phyloP scores from a whole-genome alignment of 257 asterid species.

The Solanum chiquidenum region DNA sequence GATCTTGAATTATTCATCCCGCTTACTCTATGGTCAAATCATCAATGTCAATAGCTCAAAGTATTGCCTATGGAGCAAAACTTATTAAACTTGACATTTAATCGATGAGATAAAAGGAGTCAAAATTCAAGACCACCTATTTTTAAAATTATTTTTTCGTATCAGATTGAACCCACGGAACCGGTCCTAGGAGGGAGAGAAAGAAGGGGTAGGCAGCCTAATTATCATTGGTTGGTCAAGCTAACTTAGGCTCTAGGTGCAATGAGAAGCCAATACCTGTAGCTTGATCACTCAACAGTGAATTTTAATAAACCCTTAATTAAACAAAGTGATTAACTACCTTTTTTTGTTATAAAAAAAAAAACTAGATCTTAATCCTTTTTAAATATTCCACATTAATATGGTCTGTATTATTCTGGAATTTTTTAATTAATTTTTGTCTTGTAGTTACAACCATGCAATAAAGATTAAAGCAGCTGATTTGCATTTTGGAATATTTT shows the following conservation, averaged over 20 bases:
- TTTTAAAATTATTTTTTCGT: not conserved
- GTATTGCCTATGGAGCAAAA: not conserved
- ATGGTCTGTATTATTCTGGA: not conserved
- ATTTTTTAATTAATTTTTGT: not conserved
- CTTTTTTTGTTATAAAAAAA: not conserved
- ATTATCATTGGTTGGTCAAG: not conserved
- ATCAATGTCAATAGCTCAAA: not conserved
- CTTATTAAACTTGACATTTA: not conserved
- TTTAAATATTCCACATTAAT: not conserved
- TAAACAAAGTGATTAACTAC: not conserved
- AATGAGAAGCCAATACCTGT: slow-evolving; percentile 1
- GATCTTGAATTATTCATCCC: not conserved
- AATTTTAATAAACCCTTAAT: not conserved
- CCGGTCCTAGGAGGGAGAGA: not conserved
- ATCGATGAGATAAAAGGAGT: not conserved
- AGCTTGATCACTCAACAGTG: not conserved
- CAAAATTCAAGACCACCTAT: not conserved
- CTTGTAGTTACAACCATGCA: not conserved
- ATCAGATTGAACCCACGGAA: not conserved
- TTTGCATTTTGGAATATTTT: not conserved
- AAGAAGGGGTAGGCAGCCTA: not conserved
- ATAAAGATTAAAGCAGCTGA: not conserved
- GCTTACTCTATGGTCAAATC: not conserved
- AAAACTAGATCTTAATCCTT: not conserved
- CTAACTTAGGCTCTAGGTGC: not conserved